These are phyloP conservation scores for Neurospora hispaniola DNA, from an alignment of 495 filamentous ascomycete genomes.

Conservation along the genomic window DNA sequence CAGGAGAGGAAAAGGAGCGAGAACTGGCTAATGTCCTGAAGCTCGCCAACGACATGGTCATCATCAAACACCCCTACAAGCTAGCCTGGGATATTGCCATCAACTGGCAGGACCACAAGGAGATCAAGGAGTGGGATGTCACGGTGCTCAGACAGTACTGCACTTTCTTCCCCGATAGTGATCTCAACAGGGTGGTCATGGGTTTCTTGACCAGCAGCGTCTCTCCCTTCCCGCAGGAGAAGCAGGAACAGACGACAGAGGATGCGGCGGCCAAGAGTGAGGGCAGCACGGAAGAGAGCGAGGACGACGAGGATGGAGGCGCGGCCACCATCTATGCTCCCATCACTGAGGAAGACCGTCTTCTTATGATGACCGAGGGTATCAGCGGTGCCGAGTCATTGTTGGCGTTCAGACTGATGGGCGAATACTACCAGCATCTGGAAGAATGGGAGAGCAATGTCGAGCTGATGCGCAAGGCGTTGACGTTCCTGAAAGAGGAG, in stretches of 20 bases:
- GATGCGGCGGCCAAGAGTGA: conserved; percentile 5
- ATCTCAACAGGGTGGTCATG: conserved; percentile 67
- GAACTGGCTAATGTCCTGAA: conserved; percentile 63
- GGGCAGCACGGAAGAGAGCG: conserved; percentile 19
- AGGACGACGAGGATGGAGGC: conserved; percentile 43
- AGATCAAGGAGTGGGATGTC: conserved; percentile 60
- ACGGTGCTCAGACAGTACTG: conserved; percentile 68
- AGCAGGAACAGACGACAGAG: conserved; percentile 10
- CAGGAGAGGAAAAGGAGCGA: conserved; percentile 46
- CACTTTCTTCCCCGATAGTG: conserved; percentile 71
- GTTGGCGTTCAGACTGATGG: conserved; percentile 74
- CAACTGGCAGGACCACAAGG: conserved; percentile 77
- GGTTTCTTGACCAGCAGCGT: conserved; percentile 75
- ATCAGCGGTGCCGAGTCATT: conserved; percentile 63
- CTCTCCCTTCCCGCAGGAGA: conserved; percentile 60
- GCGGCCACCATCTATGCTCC: conserved; percentile 37
- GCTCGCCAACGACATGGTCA: conserved; percentile 81
- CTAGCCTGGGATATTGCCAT: conserved; percentile 84
- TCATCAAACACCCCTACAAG: conserved; percentile 85
- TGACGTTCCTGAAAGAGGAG: conserved; percentile 48
- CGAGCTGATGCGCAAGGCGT: conserved; percentile 65
- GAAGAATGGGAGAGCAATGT: conserved; percentile 81
- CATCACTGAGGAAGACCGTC: conserved; percentile 56
- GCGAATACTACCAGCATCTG: conserved; percentile 71
- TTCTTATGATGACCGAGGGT: conserved; percentile 77